Evolutionary conservation across 169 alveolate species (phyloP), one percentile per base, ranked within the genome.

Genomic region (Plasmodium billcollinsi): DNA sequence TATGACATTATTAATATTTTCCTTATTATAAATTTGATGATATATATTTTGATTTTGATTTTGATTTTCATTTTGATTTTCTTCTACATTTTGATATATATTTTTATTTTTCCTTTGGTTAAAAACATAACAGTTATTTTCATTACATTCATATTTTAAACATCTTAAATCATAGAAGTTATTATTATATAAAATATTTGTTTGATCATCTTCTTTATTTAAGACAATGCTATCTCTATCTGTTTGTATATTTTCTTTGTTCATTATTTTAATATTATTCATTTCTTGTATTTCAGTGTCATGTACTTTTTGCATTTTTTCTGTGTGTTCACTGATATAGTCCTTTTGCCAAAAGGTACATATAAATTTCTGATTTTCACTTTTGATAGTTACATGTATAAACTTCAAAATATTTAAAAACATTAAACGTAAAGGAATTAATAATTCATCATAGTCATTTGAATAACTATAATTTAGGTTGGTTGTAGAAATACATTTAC

Each of bases 341-440:
- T 45, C 11, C 47, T 66, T 78, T 6, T 65, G 58, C 89, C 89
- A 78, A 52, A 78, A 78, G 70, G 67, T 78, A 49, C 89, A 78
- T 6, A 78, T 71, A 66, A 9, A 39, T 26, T 45, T 63, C 14
- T 58, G 3, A 9, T 24, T n/a, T 11, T 58, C 11, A 21, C 39
- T 58, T 52, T 78, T 63, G 14, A 59, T 15, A 58, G 45, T 65
- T n/a, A 15, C 14, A 52, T 78, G 89, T 0, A 66, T 12, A 8
- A 52, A 9, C 33, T 78, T 78, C 20, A 78, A 54, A 1, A 78
- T 43, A 5, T 78, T 78, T 52, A 78, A 66, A 3, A 78, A 20
- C 76, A 67, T 78, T 58, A 78, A 33, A 4, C 89, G 29, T 21
- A 78, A 20, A 24, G 74, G 89, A 11, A 43, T n/a, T 52, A 78